Percentiles rank a stretch among this genome's conserved stretches.
These are phyloP conservation scores for Lachancea sp. DNA, from an alignment of 805 yeast genomes.

Conservation along the genomic window DNA sequence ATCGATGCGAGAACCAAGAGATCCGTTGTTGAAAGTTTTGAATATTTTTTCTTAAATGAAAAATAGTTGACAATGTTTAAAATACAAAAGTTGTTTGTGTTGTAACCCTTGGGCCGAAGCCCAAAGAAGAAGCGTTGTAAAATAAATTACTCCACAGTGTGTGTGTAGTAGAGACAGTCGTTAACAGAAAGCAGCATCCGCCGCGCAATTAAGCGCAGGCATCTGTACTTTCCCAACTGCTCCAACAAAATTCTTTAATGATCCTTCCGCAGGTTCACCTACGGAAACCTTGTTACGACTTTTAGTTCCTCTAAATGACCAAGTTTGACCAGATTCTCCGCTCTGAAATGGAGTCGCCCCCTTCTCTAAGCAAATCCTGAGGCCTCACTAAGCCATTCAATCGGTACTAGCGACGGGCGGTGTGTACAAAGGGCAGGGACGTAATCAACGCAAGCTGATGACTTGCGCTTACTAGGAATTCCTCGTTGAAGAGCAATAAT, in stretches of 20 bases:
- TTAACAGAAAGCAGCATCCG: slow-evolving; percentile 7
- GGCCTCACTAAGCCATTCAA: slow-evolving; percentile 41
- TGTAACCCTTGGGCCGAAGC: slow-evolving; percentile 14
- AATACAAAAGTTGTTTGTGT: slow-evolving; percentile 18
- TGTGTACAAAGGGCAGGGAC: slow-evolving; percentile 43
- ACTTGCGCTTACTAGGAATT: slow-evolving; percentile 43
- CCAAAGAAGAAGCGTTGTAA: slow-evolving; percentile 14
- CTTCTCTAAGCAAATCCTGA: slow-evolving; percentile 34
- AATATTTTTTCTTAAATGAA: slow-evolving; percentile 24
- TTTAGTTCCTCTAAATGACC: slow-evolving; percentile 42
- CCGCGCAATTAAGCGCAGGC: slow-evolving; percentile 33
- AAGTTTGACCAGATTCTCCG: slow-evolving; percentile 38
- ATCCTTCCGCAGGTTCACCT: slow-evolving; percentile 38
- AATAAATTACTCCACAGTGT: slow-evolving; percentile 20
- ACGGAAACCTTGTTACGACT: slow-evolving; percentile 42
- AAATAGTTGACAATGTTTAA: slow-evolving; percentile 13
- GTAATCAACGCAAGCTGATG: slow-evolving; percentile 42
- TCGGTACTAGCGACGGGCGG: slow-evolving; percentile 42
- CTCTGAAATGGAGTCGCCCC: slow-evolving; percentile 35
- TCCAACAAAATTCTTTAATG: slow-evolving; percentile 28
- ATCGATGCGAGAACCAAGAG: slow-evolving; percentile 42
- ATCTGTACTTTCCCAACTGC: slow-evolving; percentile 5
- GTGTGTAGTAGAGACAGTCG: slow-evolving; percentile 12
- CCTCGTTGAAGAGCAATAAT: slow-evolving; percentile 43
- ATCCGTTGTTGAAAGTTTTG: slow-evolving; percentile 38